These are phyloP conservation scores for Candida awuae DNA, from an alignment of 805 yeast species.

Conservation along the genomic window DNA sequence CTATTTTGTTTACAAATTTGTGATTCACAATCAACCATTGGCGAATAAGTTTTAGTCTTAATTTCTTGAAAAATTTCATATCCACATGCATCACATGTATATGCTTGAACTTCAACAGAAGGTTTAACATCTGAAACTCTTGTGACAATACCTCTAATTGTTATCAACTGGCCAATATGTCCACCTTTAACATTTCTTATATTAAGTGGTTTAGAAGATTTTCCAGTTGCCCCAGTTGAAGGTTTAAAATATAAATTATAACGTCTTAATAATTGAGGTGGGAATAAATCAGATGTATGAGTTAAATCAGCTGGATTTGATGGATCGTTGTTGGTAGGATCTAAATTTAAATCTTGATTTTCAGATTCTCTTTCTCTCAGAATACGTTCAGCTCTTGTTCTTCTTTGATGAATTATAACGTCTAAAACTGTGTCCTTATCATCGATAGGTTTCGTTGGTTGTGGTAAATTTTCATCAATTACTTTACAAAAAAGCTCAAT, in stretches of 20 bases:
- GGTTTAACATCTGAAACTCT: constrained; percentile 97
- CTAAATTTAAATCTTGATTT: constrained; percentile 36
- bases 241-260: constrained; percentile 86
- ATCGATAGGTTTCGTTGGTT: constrained; percentile 70
- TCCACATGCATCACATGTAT: constrained; percentile 97
- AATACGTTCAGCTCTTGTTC: constrained; percentile 67
- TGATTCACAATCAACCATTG: constrained; percentile 82
- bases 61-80: constrained; percentile 95
- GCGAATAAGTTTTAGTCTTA: constrained; percentile 72
- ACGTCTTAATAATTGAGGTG: constrained; percentile 79
- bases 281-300: constrained; percentile 52
- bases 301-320: constrained; percentile 11
- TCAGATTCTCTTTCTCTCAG: constrained; percentile 63
- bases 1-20: constrained; percentile 69
- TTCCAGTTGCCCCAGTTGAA: constrained; percentile 34
- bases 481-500: constrained; percentile 67
- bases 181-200: constrained; percentile 86
- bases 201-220: constrained; percentile 54
- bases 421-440: constrained; percentile 88
- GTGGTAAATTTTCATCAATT: constrained; percentile 78
- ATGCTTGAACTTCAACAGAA: constrained; percentile 81
- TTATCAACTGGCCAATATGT: constrained; percentile 77
- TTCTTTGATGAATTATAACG: constrained; percentile 85
- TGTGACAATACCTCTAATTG: constrained; percentile 90
- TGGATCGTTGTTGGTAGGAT: constrained; percentile 3